These are phyloP conservation scores for Colletotrichum tanaceti DNA, from an alignment of 2,329 filamentous ascomycete genomes.

Conservation along the genomic window DNA sequence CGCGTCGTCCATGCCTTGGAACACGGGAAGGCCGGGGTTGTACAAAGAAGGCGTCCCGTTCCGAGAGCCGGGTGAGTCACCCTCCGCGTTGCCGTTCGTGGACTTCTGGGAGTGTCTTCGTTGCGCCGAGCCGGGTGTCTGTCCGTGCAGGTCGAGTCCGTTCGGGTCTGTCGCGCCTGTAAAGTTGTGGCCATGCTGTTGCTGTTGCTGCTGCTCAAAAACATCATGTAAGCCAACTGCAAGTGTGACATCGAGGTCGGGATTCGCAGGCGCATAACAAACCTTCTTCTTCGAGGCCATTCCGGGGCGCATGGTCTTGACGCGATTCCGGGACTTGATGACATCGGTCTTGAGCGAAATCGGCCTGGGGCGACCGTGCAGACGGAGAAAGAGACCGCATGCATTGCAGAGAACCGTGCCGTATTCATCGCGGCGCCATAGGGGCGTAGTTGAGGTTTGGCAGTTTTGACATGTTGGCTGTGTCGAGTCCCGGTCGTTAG, in stretches of 20 bases:
- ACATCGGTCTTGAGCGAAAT: constrained; percentile 99
- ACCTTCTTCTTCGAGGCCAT: constrained; percentile 88
- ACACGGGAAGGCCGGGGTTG: constrained; percentile 80
- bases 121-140: constrained; percentile 61
- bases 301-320: constrained; percentile 86
- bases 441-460: constrained; percentile 90
- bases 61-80: constrained; percentile 82
- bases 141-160: constrained; percentile 68
- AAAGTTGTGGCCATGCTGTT: constrained; percentile 54
- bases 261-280: constrained; percentile 45
- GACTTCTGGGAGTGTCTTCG: constrained; percentile 77
- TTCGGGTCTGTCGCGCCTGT: constrained; percentile 61
- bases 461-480: constrained; percentile 99
- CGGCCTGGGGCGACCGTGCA: constrained; percentile 80
- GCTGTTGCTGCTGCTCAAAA: constrained; percentile 42
- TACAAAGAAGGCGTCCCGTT: constrained; percentile 82
- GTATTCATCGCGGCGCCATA: constrained; percentile 97
- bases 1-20: constrained; percentile 80
- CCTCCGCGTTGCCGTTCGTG: constrained; percentile 78
- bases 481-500: constrained; percentile 70
- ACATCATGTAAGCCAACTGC: constrained; percentile 5
- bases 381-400: constrained; percentile 95
- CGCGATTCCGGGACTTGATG: constrained; percentile 98
- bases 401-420: constrained; percentile 98
- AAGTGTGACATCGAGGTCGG: background rate